phyloP scores from a whole-genome alignment of 2,329 filamentous ascomycete species.

The Sarocladium brachiariae region DNA sequence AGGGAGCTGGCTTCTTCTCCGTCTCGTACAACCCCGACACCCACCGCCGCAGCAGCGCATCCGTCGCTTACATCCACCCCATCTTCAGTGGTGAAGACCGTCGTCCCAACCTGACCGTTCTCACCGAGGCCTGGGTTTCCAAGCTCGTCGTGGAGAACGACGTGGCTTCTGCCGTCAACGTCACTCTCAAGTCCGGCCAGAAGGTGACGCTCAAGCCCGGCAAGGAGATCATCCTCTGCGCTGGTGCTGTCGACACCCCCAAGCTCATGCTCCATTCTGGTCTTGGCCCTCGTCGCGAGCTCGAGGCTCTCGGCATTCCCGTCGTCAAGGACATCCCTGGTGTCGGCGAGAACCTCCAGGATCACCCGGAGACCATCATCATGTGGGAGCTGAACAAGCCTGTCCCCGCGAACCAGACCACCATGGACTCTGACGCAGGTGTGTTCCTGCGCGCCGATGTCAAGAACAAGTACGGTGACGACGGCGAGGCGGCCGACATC shows the following conservation, averaged over 20 bases:
- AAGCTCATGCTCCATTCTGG: slow-evolving; percentile 55
- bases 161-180: slow-evolving; percentile 64
- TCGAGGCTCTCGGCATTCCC: slow-evolving; percentile 45
- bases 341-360: slow-evolving; percentile 54
- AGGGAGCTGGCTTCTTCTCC: slow-evolving; percentile 84
- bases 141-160: slow-evolving; percentile 67
- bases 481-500: slow-evolving; percentile 73
- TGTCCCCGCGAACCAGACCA: slow-evolving; percentile 70
- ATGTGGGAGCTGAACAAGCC: slow-evolving; percentile 75
- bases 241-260: slow-evolving; percentile 76
- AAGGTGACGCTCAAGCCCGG: slow-evolving; percentile 54
- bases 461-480: slow-evolving; percentile 57
- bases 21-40: slow-evolving; percentile 88
- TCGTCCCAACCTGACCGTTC: slow-evolving; percentile 74
- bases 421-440: slow-evolving; percentile 85
- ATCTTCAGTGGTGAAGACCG: slow-evolving; percentile 78
- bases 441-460: slow-evolving; percentile 78
- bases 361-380: slow-evolving; percentile 55
- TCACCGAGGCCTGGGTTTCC: slow-evolving; percentile 84
- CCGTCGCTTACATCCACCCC: slow-evolving; percentile 88
- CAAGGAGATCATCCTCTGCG: slow-evolving; percentile 71
- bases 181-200: slow-evolving; percentile 51
- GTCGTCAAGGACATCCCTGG: slow-evolving; percentile 52
- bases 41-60: slow-evolving; percentile 75
- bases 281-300: slow-evolving; percentile 47